Base-by-base conservation (phyloP, 495 filamentous ascomycete genomes). In the Penicillium nucicola region DNA sequence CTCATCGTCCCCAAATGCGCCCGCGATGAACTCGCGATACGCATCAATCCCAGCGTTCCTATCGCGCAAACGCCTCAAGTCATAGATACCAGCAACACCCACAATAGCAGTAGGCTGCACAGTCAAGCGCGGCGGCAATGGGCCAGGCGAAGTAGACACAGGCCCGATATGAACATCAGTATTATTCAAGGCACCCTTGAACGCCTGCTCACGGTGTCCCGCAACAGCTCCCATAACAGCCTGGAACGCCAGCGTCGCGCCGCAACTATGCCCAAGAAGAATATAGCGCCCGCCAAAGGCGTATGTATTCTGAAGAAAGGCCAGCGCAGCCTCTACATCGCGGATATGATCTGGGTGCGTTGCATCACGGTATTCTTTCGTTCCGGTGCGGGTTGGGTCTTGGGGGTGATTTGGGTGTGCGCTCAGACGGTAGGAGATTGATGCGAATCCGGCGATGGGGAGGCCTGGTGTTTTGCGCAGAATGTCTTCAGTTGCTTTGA, bases 371-470 rank as follows among this genome's bases (percentile, higher is more conserved):
- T 60, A 71, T 41, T 72, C 64, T 5, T 55, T 53, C 11, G 69
- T 53, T n/a, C 64, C 42, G 0, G 71, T 77, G 12, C 32, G 60
- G 9, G 20, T 52, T 39, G 69, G 68, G 58, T 79, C 69, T 53
- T 80, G 76, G 0, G 84, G 77, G 62, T 83, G 74, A 8, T 61
- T 48, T 0, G 88, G 85, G 64, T 93, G 81, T 1, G 88, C 77
- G 19, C 85, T 90, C 19, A 95, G 80, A 15, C 90, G 83, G 75
- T 96, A 95, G 55, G 88, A 84, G 48, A 95, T 70, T 3, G 85
- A 87, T 30, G 84, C 86, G 55, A 90, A 75, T 38, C 78, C 87
- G 3, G 77, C 74, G 39, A 92, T 77, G 20, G 69, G 50, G 15
- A 50, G 48, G 22, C 35, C 48, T 3, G 56, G 58, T 20, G 60